Percentiles rank a stretch among this genome's conserved stretches.
phyloP scores from a whole-genome alignment of 1,284 basidiomycete species.

The Ustilago tritici region DNA sequence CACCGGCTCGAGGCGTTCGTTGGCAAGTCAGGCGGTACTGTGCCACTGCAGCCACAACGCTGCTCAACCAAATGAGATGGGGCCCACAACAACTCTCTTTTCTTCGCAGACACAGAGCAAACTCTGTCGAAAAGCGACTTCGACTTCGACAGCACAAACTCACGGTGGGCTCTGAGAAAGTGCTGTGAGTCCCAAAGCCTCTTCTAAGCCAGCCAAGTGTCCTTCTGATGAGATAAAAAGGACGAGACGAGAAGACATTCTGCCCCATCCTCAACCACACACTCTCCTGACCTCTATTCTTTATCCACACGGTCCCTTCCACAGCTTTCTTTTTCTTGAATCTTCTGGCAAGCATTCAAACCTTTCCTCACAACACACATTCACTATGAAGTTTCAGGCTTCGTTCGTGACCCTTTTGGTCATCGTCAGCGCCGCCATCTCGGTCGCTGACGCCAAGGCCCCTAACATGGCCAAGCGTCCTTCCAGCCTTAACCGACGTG shows the following conservation, averaged over 20 bases:
- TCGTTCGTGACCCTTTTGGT: slow-evolving; percentile 47
- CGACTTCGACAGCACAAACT: slow-evolving; percentile 1
- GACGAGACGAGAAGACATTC: neutral
- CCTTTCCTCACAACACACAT: neutral
- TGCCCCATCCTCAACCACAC: slow-evolving; percentile 2
- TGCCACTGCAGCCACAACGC: slow-evolving; percentile 1
- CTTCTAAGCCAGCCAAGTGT: neutral
- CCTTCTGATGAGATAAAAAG: slow-evolving; percentile 17
- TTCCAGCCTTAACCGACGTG: slow-evolving; percentile 33
- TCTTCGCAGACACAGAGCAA: neutral
- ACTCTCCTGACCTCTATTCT: slow-evolving; percentile 4
- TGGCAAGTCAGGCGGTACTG: slow-evolving; percentile 1
- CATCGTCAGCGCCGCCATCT: slow-evolving; percentile 46
- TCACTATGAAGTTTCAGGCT: slow-evolving; percentile 47
- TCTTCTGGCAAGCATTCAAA: slow-evolving; percentile 44
- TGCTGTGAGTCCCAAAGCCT: neutral
- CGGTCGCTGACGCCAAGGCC: slow-evolving; percentile 43
- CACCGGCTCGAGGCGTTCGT: neutral
- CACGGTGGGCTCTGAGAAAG: slow-evolving; percentile 17
- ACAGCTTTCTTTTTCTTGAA: slow-evolving; percentile 9
- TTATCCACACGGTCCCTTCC: slow-evolving; percentile 3
- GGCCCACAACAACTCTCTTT: slow-evolving; percentile 13
- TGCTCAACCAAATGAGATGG: slow-evolving; percentile 28
- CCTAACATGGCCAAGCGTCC: slow-evolving; percentile 39
- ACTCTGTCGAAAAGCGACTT: slow-evolving; percentile 11